Percentiles rank a stretch among this genome's conserved stretches.
Evolutionary conservation across 164 flowering plant species (phyloP).

Genomic region (Litsea cubeba): DNA sequence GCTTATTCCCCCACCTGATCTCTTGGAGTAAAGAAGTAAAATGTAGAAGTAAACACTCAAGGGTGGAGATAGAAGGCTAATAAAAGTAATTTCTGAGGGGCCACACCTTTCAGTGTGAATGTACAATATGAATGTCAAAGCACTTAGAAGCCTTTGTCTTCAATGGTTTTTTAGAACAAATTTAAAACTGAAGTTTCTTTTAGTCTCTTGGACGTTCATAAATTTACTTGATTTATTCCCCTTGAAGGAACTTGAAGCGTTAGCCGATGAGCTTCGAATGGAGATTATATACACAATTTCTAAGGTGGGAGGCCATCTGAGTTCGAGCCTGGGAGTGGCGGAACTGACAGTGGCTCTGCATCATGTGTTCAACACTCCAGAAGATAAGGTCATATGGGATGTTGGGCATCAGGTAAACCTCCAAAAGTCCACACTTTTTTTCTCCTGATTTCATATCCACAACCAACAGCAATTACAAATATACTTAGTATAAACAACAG

Average conservation of each 20-base stretch:
- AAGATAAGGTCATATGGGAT: conserved; percentile 34
- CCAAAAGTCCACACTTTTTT: neutral
- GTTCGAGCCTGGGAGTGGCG: conserved; percentile 45
- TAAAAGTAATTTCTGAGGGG: too few relatives aligned
- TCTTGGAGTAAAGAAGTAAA: too few relatives aligned
- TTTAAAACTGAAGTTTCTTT: too few relatives aligned
- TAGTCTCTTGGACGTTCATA: too few relatives aligned
- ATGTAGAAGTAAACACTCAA: too few relatives aligned
- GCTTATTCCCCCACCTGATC: too few relatives aligned
- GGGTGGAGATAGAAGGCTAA: too few relatives aligned
- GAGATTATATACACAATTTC: conserved; percentile 41
- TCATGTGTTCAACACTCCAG: conserved; percentile 43
- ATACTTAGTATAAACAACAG: too few relatives aligned
- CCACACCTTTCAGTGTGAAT: too few relatives aligned
- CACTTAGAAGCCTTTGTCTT: neutral
- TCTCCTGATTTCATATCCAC: neutral
- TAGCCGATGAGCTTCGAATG: conserved; percentile 37
- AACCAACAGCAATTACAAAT: too few relatives aligned
- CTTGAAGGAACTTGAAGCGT: conserved; percentile 29
- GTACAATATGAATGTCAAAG: neutral
- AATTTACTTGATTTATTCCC: neutral
- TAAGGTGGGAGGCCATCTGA: conserved; percentile 46
- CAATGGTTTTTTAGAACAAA: neutral
- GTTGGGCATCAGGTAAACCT: conserved; percentile 27
- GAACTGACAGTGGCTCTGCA: conserved; percentile 55